phyloP scores from a whole-genome alignment of 805 yeast genomes.

The Clavispora fructus region DNA sequence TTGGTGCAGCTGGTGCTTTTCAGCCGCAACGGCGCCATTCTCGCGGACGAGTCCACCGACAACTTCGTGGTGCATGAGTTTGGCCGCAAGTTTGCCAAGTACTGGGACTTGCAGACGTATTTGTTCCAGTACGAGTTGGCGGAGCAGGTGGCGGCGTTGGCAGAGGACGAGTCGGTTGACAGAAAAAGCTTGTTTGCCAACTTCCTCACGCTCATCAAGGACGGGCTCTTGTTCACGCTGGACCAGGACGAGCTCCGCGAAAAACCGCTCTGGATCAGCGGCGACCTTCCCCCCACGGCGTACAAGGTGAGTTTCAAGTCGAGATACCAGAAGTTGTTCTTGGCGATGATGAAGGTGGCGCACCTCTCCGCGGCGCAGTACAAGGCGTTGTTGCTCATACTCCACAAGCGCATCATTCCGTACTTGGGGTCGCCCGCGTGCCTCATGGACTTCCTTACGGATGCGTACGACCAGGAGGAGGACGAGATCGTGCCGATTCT shows the following conservation, averaged over 20 bases:
- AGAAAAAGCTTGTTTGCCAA: conserved; percentile 27
- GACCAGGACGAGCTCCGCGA: conserved; percentile 28
- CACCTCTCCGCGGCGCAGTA: conserved; percentile 52
- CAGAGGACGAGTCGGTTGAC: neutral
- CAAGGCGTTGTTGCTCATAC: conserved; percentile 58
- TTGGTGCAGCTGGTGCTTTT: conserved; percentile 29
- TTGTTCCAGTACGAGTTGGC: conserved; percentile 45
- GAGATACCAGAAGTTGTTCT: conserved; percentile 67
- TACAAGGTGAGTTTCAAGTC: conserved; percentile 47
- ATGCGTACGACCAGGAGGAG: conserved; percentile 55
- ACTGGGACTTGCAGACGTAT: conserved; percentile 76
- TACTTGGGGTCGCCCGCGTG: conserved; percentile 71
- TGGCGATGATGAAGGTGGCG: conserved; percentile 45
- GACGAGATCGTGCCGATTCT: conserved; percentile 59
- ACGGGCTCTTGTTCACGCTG: conserved; percentile 17
- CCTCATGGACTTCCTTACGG: conserved; percentile 91
- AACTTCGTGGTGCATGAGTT: conserved; percentile 53
- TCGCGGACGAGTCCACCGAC: conserved; percentile 44
- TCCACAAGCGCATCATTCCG: conserved; percentile 85
- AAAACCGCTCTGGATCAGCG: conserved; percentile 23
- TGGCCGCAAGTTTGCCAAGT: conserved; percentile 44
- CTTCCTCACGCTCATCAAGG: conserved; percentile 33
- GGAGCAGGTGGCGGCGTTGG: conserved; percentile 3
- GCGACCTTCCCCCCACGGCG: conserved; percentile 33
- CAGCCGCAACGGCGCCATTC: conserved; percentile 30